A percentile compares a stretch with the other conserved stretches of the same genome.
These are phyloP conservation scores for Pleurotus pulmonarius DNA, from an alignment of 768 basidiomycete species.

Conservation along the genomic window DNA sequence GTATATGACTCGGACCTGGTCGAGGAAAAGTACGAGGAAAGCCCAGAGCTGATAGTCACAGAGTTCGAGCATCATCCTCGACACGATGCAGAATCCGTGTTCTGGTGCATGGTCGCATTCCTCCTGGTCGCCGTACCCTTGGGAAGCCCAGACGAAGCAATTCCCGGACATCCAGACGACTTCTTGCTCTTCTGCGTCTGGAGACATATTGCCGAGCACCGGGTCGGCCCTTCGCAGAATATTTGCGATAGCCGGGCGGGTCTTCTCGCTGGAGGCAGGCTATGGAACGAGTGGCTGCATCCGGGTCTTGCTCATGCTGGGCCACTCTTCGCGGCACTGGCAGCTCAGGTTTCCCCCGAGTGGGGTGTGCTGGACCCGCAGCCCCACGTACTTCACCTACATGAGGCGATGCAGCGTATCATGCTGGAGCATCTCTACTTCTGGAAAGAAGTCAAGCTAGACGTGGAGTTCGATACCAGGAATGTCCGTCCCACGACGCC, in stretches of 20 bases:
- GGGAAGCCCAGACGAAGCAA: background rate
- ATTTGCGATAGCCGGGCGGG: no score
- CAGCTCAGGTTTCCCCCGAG: background rate
- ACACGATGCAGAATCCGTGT: conserved; percentile 8
- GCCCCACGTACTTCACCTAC: background rate
- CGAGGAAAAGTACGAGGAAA: background rate
- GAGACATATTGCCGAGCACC: no score
- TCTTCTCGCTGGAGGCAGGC: no score
- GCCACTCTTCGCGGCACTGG: background rate
- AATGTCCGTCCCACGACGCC: no score
- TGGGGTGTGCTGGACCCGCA: background rate
- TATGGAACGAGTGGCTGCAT: conserved; percentile 5
- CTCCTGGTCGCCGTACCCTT: background rate
- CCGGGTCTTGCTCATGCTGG: conserved; percentile 1
- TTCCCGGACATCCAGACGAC: no score
- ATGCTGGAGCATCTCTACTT: no score
- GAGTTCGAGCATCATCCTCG: background rate
- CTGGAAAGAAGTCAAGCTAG: no score
- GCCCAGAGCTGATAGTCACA: background rate
- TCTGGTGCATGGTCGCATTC: conserved; percentile 4
- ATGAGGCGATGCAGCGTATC: conserved; percentile 9
- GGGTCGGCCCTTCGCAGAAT: no score
- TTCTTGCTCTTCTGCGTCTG: no score
- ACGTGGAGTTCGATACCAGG: no score
- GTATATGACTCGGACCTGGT: background rate